A percentile compares a stretch with the other conserved stretches of the same genome.
Conservation (phyloP, 2,329 filamentous ascomycete species). For the Botrytis byssoidea region DNA sequence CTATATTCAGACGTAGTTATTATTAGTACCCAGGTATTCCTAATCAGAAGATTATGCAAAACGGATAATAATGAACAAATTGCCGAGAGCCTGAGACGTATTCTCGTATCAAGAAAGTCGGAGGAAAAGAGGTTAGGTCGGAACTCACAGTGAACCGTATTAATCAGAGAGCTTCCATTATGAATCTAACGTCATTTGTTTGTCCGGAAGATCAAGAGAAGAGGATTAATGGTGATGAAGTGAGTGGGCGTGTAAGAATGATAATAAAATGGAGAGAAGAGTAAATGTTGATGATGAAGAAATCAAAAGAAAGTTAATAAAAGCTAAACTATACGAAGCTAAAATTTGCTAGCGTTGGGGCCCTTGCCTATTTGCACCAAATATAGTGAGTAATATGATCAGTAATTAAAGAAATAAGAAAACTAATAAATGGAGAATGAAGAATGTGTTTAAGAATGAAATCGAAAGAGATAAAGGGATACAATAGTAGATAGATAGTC, state of each 20-base stretch:
- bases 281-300: background rate
- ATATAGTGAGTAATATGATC: background rate
- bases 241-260: background rate
- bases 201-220: background rate
- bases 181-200: background rate
- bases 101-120: background rate
- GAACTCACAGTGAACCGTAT: background rate
- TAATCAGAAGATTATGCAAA: slow-evolving; percentile 7
- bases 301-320: background rate
- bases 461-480: background rate
- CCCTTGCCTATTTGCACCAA: background rate
- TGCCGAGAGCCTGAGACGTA: slow-evolving; percentile 1
- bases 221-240: background rate
- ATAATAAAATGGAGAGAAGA: background rate
- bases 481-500: background rate
- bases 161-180: background rate
- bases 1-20: slow-evolving; percentile 2
- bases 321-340: slow-evolving; percentile 6
- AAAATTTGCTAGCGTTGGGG: slow-evolving; percentile 10
- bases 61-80: background rate
- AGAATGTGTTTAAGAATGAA: background rate
- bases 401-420: background rate
- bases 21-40: background rate
- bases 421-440: background rate
- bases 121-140: background rate